Percentiles rank a stretch among this genome's conserved stretches.
Conservation (phyloP, 257 asterid genomes). For the Solanum pinnatisectum region DNA sequence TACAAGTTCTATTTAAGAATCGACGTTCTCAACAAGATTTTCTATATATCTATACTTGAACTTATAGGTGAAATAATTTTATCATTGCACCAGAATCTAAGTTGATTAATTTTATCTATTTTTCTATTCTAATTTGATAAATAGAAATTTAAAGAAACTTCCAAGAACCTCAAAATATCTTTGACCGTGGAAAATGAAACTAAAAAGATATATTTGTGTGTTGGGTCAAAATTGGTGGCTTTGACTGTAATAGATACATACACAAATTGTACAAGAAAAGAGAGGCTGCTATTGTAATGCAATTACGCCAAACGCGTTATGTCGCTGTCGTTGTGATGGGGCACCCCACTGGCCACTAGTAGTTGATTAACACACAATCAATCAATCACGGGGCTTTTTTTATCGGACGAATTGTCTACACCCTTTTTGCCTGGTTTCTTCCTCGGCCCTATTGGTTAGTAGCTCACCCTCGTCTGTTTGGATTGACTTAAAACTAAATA, state of each 20-base stretch:
- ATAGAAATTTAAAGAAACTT: neutral
- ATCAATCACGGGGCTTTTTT: neutral
- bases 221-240: slow-evolving; percentile 24
- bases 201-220: neutral
- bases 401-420: neutral
- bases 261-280: neutral
- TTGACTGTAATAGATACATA: slow-evolving; percentile 15
- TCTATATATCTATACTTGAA: rapidly evolving
- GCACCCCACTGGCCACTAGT: neutral
- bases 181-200: slow-evolving; percentile 15
- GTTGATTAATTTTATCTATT: neutral
- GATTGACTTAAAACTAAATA: too few relatives aligned
- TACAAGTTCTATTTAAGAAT: rapidly evolving
- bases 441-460: neutral
- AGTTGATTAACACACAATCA: neutral
- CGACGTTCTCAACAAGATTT: rapidly evolving
- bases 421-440: neutral
- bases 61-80: too few relatives aligned
- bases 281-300: neutral
- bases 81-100: too few relatives aligned
- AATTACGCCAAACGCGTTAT: slow-evolving; percentile 12
- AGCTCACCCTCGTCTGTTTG: neutral
- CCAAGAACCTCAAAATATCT: neutral
- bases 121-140: neutral
- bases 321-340: neutral